These are phyloP conservation scores for Leucocoprinus leucothites DNA, from an alignment of 768 basidiomycete species.

Conservation along the genomic window DNA sequence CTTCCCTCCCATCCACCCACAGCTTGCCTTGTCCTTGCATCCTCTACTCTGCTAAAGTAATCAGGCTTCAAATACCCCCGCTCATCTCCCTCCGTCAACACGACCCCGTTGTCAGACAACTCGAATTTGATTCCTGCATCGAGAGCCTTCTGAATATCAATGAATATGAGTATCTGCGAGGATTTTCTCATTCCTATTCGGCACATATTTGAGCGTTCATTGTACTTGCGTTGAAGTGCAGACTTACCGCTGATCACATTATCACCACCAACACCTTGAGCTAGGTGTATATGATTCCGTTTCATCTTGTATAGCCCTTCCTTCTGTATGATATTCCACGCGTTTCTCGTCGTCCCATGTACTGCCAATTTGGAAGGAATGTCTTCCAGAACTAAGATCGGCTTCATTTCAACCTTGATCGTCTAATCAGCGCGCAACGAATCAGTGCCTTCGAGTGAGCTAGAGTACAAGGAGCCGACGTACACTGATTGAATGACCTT, in stretches of 20 bases:
- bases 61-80: conserved; percentile 55
- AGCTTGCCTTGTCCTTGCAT: conserved; percentile 30
- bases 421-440: conserved; percentile 36
- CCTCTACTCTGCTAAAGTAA: conserved; percentile 72
- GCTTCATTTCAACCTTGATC: conserved; percentile 64
- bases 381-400: conserved; percentile 53
- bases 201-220: background rate
- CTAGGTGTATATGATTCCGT: conserved; percentile 91
- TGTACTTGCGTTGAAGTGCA: too few relatives aligned
- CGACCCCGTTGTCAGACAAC: conserved; percentile 83
- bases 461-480: conserved; percentile 10
- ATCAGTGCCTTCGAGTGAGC: background rate
- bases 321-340: conserved; percentile 71
- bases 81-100: conserved; percentile 78
- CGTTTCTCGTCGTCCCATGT: conserved; percentile 69
- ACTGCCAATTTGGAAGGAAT: conserved; percentile 72
- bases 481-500: conserved; percentile 85
- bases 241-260: conserved; percentile 73
- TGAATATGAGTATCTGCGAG: conserved; percentile 78
- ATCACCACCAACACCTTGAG: conserved; percentile 66
- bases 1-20: conserved; percentile 32
- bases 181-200: conserved; percentile 73
- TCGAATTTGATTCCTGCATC: conserved; percentile 70
- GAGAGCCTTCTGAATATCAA: conserved; percentile 71
- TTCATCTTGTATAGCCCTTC: conserved; percentile 81